Conservation (phyloP, 2,329 filamentous ascomycete species). For the Beauveria caledonica region DNA sequence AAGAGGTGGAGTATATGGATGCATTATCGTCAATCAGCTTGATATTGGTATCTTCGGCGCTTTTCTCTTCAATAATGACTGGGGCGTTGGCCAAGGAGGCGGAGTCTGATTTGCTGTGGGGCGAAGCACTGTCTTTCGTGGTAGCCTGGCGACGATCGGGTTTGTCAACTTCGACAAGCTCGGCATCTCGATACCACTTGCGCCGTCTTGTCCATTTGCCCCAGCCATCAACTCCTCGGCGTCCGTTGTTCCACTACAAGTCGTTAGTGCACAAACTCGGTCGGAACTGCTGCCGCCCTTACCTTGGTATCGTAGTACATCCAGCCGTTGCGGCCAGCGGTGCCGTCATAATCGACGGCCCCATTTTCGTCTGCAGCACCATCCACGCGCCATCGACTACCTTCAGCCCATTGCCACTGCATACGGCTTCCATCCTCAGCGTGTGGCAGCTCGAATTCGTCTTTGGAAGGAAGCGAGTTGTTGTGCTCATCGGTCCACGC, state of each 20-base stretch:
- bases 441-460: slow-evolving; percentile 56
- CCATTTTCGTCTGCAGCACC: slow-evolving; percentile 49
- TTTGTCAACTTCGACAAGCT: slow-evolving; percentile 68
- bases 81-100: slow-evolving; percentile 15
- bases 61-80: slow-evolving; percentile 14
- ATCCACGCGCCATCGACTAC: slow-evolving; percentile 80
- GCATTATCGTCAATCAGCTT: slow-evolving; percentile 33
- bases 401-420: slow-evolving; percentile 71
- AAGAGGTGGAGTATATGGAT: slow-evolving; percentile 41
- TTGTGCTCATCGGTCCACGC: slow-evolving; percentile 96
- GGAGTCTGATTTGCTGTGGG: slow-evolving; percentile 18
- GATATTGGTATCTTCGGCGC: slow-evolving; percentile 20
- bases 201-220: slow-evolving; percentile 84
- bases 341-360: slow-evolving; percentile 42
- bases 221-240: slow-evolving; percentile 82
- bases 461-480: slow-evolving; percentile 67
- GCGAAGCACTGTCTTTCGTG: slow-evolving; percentile 29
- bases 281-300: slow-evolving; percentile 57
- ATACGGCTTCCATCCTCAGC: slow-evolving; percentile 51
- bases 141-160: slow-evolving; percentile 25
- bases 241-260: slow-evolving; percentile 76
- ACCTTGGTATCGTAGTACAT: slow-evolving; percentile 98
- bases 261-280: slow-evolving; percentile 51
- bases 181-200: slow-evolving; percentile 95
- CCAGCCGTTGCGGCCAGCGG: slow-evolving; percentile 70